Conservation (phyloP, 1,139 yeast genomes). For the Geotrichum carabidarum region DNA sequence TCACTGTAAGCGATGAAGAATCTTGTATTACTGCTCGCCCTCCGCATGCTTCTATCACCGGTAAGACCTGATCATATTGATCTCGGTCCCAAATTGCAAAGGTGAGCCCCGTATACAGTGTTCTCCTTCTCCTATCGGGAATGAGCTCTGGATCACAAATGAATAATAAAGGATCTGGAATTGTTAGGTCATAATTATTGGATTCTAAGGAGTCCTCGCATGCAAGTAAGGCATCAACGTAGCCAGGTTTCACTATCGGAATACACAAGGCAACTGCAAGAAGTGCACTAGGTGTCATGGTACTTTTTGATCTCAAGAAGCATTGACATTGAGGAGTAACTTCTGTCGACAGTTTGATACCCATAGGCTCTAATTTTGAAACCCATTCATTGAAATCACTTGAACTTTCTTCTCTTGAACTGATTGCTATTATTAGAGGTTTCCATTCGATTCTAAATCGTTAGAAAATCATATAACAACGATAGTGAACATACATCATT, state of each 20-base stretch:
- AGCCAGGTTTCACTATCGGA: constrained; percentile 23
- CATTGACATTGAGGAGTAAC: constrained; percentile 5
- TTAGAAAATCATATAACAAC: constrained; percentile 16
- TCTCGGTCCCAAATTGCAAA: constrained; percentile 20
- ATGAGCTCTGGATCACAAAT: constrained; percentile 22
- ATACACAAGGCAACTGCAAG: constrained; percentile 25
- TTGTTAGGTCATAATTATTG: background rate
- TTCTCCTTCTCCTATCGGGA: constrained; percentile 20
- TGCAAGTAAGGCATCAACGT: constrained; percentile 8
- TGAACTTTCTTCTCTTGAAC: constrained; percentile 4
- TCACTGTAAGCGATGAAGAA: background rate
- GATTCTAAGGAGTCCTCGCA: background rate
- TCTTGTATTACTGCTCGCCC: constrained; percentile 19
- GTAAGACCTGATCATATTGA: constrained; percentile 20
- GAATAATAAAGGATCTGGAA: constrained; percentile 23
- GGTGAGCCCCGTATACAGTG: constrained; percentile 19
- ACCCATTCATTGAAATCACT: background rate
- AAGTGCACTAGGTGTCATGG: constrained; percentile 8
- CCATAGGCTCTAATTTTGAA: constrained; percentile 9
- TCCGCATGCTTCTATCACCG: constrained; percentile 24
- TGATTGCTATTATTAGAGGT: constrained; percentile 1
- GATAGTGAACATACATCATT: constrained; percentile 16
- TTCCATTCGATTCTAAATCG: constrained; percentile 14
- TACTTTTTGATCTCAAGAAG: background rate
- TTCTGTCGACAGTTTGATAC: constrained; percentile 8